These are phyloP conservation scores for Penicillium sclerotiorum DNA, from an alignment of 2,329 filamentous ascomycete genomes.

Conservation along the genomic window DNA sequence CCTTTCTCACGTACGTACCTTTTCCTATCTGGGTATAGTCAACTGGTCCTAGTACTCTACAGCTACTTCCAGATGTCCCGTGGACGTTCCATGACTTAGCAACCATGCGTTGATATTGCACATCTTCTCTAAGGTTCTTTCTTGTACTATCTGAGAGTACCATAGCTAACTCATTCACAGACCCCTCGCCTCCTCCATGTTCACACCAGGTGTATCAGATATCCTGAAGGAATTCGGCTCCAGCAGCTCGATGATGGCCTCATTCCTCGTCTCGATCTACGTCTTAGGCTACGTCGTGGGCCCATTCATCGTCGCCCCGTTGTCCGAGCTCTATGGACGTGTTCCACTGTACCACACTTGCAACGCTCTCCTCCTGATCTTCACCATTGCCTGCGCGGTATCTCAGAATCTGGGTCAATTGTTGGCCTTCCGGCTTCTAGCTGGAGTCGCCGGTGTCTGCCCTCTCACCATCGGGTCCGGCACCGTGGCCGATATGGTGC, in stretches of 20 bases:
- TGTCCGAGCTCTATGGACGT: conserved; percentile 68
- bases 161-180: conserved; percentile 15
- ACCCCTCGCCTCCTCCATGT: conserved; percentile 48
- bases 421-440: conserved; percentile 64
- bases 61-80: no score
- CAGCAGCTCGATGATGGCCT: conserved; percentile 46
- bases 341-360: conserved; percentile 58
- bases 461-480: conserved; percentile 69
- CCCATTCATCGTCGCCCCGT: conserved; percentile 59
- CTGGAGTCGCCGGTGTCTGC: conserved; percentile 65
- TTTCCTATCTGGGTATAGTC: no score
- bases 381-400: conserved; percentile 67
- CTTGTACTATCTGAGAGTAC: background rate
- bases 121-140: background rate
- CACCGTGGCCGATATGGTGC: conserved; percentile 67
- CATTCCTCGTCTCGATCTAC: conserved; percentile 65
- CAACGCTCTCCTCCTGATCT: conserved; percentile 62
- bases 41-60: no score
- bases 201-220: conserved; percentile 45
- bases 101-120: no score
- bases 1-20: conserved; percentile 24
- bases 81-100: no score
- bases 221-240: conserved; percentile 54
- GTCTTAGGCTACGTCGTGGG: conserved; percentile 63
- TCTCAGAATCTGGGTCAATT: conserved; percentile 58